Evolutionary conservation across 495 filamentous ascomycete species (phyloP), one percentile per base, ranked within the genome.

Genomic region (Penicillium herquei): DNA sequence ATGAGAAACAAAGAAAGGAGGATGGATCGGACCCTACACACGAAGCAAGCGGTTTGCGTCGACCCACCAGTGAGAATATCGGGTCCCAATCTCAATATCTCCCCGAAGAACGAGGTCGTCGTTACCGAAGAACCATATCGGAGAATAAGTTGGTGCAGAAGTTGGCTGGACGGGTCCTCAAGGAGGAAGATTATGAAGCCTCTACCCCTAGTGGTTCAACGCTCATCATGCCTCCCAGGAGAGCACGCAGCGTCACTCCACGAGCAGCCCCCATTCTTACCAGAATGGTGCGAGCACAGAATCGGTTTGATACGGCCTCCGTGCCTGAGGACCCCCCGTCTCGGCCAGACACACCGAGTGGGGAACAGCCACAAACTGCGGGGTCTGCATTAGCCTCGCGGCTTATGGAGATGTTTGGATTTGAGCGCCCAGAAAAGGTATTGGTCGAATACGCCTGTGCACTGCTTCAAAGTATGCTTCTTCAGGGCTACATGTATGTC

Each of bases 401-500:
- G 51, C 67, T 98, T 21, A 90, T 84, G 76, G 85, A 96, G 48
- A 96, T 98, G 57, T 98, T 98, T 68, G 83, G 83, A 34, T 95
- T 96, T 58, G 84, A 91, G 33, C 76, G 78, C 16, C 79, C 89
- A 0, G 94, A 98, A 67, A 88, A 93, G 50, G 90, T 98, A 7
- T 83, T 96, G 62, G 54, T 70, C 84, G 94, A 98, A 75, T 98
- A 96, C 63, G 89, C 93, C 18, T 97, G 94, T 74, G 96, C 92
- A 81, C 76, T 97, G 32, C 75, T 98, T 39, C 91, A 97, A 67
- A 96, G 88, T 69, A 91, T 97, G 53, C 78, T 98, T 9, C 80
- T 98, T 12, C 90, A 96, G 64, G 94, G 94, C 3, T 96, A 95
- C 68, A 88, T 98, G 87, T 98, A 98, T 75, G 90, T 98, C 65